Conservation (phyloP, 257 asterid genomes). For the Ilex aquifolium region DNA sequence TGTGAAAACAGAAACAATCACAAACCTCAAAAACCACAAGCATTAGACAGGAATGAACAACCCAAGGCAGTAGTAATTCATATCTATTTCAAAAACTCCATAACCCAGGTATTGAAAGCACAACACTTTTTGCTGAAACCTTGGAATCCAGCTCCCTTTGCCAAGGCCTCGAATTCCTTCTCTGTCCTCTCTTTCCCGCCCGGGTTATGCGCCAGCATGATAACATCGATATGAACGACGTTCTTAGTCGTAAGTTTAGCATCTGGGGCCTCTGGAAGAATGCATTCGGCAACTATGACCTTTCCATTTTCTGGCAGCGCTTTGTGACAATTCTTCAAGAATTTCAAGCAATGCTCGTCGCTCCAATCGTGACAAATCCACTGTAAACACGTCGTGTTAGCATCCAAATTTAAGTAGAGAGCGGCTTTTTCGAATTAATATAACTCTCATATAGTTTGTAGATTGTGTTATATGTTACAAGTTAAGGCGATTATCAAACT, state of each 20-base stretch:
- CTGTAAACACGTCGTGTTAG: slow-evolving; percentile 21
- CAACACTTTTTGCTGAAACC: slow-evolving; percentile 46
- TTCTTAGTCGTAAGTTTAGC: slow-evolving; percentile 44
- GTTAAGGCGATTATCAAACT: not conserved
- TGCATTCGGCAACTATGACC: slow-evolving; percentile 62
- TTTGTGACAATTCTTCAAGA: slow-evolving; percentile 67
- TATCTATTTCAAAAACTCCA: slow-evolving; percentile 58
- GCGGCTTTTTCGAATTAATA: too few species aligned
- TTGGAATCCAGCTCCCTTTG: slow-evolving; percentile 69
- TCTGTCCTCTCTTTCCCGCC: slow-evolving; percentile 98
- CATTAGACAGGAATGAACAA: not conserved
- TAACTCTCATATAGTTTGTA: too few species aligned
- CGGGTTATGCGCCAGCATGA: slow-evolving; percentile 83
- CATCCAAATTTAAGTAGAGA: not conserved
- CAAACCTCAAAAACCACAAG: too few species aligned
- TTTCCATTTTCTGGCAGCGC: slow-evolving; percentile 78
- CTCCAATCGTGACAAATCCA: slow-evolving; percentile 98
- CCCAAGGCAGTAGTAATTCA: not conserved
- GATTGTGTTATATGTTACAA: too few species aligned
- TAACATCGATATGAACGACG: slow-evolving; percentile 62
- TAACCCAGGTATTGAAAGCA: slow-evolving; percentile 70
- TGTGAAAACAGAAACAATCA: not conserved
- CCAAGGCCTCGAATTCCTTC: slow-evolving; percentile 66
- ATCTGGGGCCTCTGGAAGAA: slow-evolving; percentile 71
- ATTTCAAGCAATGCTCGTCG: slow-evolving; percentile 60